These are phyloP conservation scores for Penicillium sp. DNA, from an alignment of 2,329 filamentous ascomycete species.

Conservation along the genomic window DNA sequence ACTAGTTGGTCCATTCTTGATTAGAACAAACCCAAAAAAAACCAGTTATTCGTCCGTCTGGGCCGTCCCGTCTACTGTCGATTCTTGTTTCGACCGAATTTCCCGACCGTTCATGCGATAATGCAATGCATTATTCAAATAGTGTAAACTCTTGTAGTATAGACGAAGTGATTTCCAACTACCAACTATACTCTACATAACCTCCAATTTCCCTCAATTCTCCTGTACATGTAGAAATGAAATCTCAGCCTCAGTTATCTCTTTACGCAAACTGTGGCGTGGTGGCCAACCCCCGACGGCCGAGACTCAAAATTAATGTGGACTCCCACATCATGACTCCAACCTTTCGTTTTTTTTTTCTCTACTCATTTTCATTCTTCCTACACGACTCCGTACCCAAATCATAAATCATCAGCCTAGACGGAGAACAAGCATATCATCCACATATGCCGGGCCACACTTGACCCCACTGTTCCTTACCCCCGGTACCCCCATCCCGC, in stretches of 20 bases:
- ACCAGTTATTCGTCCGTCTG: background rate
- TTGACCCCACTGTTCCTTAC: background rate
- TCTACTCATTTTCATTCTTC: background rate
- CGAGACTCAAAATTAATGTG: background rate
- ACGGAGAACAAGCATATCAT: background rate
- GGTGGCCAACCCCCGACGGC: background rate
- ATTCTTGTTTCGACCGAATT: background rate
- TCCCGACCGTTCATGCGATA: background rate
- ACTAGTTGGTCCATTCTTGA: background rate
- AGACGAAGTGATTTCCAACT: background rate
- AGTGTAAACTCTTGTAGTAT: background rate
- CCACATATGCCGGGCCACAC: background rate
- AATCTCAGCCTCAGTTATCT: background rate
- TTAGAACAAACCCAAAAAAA: background rate
- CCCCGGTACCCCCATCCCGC: background rate
- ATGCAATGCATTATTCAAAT: background rate
- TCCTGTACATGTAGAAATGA: background rate
- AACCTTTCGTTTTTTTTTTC: background rate
- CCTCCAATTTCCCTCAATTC: background rate
- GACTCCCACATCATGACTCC: background rate
- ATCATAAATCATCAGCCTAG: background rate
- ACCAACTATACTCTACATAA: background rate
- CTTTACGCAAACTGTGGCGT: background rate
- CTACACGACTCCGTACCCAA: background rate
- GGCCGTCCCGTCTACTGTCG: background rate